phyloP scores from a whole-genome alignment of 2,329 filamentous ascomycete species.

The Helotiales sp. region DNA sequence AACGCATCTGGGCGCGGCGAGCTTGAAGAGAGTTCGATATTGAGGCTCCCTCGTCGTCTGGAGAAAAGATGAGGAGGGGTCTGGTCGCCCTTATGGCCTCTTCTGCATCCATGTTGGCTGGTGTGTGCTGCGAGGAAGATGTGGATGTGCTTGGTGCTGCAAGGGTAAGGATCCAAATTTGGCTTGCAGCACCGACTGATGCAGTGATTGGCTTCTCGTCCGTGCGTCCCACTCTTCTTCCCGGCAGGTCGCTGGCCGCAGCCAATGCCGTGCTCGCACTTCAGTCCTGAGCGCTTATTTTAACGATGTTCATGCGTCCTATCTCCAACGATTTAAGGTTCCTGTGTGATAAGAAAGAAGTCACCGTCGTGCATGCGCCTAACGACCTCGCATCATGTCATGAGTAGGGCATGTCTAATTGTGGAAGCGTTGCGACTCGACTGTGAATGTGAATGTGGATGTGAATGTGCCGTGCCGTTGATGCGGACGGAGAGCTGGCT shows the following conservation, averaged over 20 bases:
- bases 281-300: conserved; percentile 5
- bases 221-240: background rate
- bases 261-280: background rate
- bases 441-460: too few species aligned
- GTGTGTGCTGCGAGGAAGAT: background rate
- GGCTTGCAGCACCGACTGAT: conserved; percentile 19
- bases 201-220: conserved; percentile 15
- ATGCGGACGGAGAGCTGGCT: background rate
- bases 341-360: background rate
- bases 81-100: conserved; percentile 24
- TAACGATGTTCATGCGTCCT: background rate
- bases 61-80: conserved; percentile 20
- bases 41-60: conserved; percentile 2
- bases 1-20: conserved; percentile 25
- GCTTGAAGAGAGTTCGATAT: background rate
- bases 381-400: background rate
- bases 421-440: too few species aligned
- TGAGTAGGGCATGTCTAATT: background rate
- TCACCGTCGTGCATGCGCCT: background rate
- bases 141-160: background rate
- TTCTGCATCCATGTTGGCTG: conserved; percentile 5
- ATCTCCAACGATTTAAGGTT: conserved; percentile 10
- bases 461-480: background rate
- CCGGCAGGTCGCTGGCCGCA: background rate
- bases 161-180: conserved; percentile 26